These are phyloP conservation scores for Mortierella antarctica DNA, from an alignment of 192 early-diverging fungal species.

Conservation along the genomic window DNA sequence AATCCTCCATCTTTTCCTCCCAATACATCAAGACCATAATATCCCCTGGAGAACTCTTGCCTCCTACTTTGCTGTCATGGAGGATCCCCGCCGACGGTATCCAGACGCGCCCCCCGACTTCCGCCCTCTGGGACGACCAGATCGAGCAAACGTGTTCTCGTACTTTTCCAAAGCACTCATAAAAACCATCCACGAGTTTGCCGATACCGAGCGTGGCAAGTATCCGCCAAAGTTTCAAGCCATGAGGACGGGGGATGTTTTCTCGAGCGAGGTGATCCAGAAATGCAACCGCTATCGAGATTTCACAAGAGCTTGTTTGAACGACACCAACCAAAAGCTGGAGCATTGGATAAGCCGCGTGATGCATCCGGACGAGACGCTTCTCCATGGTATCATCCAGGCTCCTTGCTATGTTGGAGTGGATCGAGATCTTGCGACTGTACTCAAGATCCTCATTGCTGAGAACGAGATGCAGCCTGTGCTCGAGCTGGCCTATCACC, in stretches of 20 bases:
- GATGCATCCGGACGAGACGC: neutral
- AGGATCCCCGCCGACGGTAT: neutral
- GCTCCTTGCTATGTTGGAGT: neutral
- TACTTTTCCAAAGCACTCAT: constrained; percentile 4
- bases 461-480: constrained; percentile 6
- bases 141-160: neutral
- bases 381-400: neutral
- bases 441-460: neutral
- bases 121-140: constrained; percentile 1
- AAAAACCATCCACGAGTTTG: constrained; percentile 14
- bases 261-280: constrained; percentile 2
- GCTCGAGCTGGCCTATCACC: neutral
- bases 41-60: constrained; percentile 12
- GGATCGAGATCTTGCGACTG: neutral
- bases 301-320: neutral
- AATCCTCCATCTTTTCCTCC: no score
- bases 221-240: neutral
- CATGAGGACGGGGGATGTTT: neutral
- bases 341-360: constrained; percentile 10
- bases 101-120: neutral
- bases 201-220: constrained; percentile 7
- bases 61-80: neutral
- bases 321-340: constrained; percentile 2
- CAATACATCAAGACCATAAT: constrained; percentile 15
- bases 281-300: neutral